Conservation (phyloP, 805 yeast species). For the Torulaspora quercuum region DNA sequence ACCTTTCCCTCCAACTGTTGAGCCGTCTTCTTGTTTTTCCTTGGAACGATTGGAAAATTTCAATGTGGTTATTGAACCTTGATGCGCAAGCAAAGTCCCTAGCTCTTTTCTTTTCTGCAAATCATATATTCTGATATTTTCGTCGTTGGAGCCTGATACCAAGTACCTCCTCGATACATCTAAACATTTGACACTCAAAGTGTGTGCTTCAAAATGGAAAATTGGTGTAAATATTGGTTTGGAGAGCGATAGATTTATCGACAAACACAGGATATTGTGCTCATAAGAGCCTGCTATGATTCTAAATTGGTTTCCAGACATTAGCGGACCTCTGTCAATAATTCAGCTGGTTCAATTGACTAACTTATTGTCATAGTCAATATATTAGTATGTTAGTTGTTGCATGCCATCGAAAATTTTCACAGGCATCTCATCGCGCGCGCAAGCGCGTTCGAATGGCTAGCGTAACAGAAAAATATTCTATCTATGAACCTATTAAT, state of each 20-base stretch:
- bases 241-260: slow-evolving; percentile 53
- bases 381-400: no score
- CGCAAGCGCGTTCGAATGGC: no score
- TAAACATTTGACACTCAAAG: slow-evolving; percentile 79
- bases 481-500: no score
- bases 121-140: slow-evolving; percentile 91
- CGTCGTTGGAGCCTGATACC: slow-evolving; percentile 94
- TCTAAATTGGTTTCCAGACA: slow-evolving; percentile 51
- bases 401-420: slow-evolving; percentile 2
- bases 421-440: slow-evolving; percentile 12
- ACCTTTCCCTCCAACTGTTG: slow-evolving; percentile 38
- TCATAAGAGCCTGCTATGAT: slow-evolving; percentile 94
- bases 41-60: slow-evolving; percentile 50
- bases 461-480: slow-evolving; percentile 1
- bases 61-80: slow-evolving; percentile 79
- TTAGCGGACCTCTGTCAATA: no score
- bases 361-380: no score
- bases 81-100: slow-evolving; percentile 84
- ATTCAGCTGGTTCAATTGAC: no score
- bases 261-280: slow-evolving; percentile 82
- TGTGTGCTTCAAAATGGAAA: slow-evolving; percentile 93
- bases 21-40: slow-evolving; percentile 17
- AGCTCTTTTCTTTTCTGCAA: slow-evolving; percentile 89
- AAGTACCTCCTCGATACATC: slow-evolving; percentile 80
- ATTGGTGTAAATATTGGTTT: slow-evolving; percentile 82